phyloP scores from a whole-genome alignment of 306 rosid genomes.

The Parietaria judaica region DNA sequence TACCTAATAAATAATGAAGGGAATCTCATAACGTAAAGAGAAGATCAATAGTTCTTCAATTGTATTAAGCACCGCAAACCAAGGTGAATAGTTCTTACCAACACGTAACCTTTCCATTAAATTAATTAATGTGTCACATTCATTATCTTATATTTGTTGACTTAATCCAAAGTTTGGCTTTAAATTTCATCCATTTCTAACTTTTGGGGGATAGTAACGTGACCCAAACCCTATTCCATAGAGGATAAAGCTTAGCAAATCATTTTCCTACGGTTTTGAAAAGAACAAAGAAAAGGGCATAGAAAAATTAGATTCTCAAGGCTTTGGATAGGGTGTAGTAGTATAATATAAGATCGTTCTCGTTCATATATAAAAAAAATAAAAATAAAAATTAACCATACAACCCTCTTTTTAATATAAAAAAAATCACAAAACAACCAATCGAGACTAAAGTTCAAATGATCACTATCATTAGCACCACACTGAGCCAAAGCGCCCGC shows the following conservation, averaged over 20 bases:
- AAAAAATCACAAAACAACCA: no score
- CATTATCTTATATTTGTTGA: slow-evolving; percentile 3
- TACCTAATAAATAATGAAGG: not conserved
- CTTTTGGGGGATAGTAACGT: slow-evolving; percentile 14
- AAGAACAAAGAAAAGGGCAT: not conserved
- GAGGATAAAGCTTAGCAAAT: slow-evolving; percentile 12
- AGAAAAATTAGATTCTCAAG: not conserved
- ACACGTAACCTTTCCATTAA: slow-evolving; percentile 23
- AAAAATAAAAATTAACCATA: no score
- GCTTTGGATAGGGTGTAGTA: not conserved
- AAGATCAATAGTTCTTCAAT: not conserved
- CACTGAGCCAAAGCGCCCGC: no score
- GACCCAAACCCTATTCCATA: slow-evolving; percentile 1
- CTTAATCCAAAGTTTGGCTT: not conserved
- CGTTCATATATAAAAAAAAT: no score
- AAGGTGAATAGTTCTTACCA: slow-evolving; percentile 15
- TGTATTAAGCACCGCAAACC: slow-evolving; percentile 13
- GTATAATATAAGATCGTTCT: no score
- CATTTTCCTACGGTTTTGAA: not conserved
- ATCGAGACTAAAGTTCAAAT: no score
- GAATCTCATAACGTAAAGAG: not conserved
- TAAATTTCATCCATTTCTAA: not conserved
- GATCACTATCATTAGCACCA: no score
- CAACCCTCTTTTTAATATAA: no score
- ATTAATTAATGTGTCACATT: not conserved